phyloP scores from a whole-genome alignment of 805 yeast genomes.

The Spathaspora sp. region DNA sequence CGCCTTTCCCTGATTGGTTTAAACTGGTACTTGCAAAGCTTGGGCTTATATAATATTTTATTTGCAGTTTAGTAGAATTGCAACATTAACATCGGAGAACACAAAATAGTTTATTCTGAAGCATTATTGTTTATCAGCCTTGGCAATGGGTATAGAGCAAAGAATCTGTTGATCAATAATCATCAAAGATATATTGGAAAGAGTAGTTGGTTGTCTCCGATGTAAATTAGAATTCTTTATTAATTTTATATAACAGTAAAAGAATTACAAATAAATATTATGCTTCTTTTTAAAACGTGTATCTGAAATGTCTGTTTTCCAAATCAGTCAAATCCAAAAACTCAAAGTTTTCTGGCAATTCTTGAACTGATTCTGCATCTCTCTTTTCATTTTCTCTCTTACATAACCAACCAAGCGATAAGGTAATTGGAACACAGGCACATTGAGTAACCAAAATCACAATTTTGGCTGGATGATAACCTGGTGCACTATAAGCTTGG shows the following conservation, averaged over 20 bases:
- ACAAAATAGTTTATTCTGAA: no score
- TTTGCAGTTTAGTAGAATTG: no score
- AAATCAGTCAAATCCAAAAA: constrained; percentile 58
- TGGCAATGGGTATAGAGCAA: no score
- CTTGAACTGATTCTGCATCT: constrained; percentile 30
- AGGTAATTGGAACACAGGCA: constrained; percentile 41
- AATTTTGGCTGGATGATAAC: constrained; percentile 57
- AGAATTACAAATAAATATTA: not conserved
- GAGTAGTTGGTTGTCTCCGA: not conserved
- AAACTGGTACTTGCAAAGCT: not conserved
- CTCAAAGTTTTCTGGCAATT: constrained; percentile 33
- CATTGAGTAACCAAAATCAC: constrained; percentile 50
- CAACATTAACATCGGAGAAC: no score
- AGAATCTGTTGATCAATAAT: no score
- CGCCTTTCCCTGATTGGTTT: not conserved
- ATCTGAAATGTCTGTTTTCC: constrained; percentile 56
- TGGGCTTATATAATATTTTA: not conserved
- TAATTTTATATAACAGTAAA: not conserved
- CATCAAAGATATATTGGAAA: no score
- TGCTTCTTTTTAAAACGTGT: constrained; percentile 30
- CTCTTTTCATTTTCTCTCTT: constrained; percentile 49
- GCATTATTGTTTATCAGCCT: no score
- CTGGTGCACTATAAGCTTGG: constrained; percentile 47
- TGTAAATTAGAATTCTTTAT: not conserved
- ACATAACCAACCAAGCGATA: constrained; percentile 40